These are phyloP conservation scores for Groenewaldozyma auringiensis DNA, from an alignment of 1,139 yeast species.

Conservation along the genomic window DNA sequence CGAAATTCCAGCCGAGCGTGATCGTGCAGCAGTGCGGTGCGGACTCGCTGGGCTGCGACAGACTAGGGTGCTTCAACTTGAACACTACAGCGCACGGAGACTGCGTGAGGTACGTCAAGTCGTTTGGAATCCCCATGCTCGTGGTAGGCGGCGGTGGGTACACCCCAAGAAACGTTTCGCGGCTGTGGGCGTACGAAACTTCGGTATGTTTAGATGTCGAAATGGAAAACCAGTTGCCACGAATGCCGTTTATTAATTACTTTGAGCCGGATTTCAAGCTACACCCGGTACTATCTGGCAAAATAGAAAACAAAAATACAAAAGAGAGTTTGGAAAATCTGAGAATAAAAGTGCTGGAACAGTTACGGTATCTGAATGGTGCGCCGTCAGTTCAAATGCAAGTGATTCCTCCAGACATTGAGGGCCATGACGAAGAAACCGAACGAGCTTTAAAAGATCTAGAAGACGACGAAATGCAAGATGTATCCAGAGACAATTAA, in stretches of 20 bases:
- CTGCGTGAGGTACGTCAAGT: conserved; percentile 78
- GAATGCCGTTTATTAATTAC: conserved; percentile 75
- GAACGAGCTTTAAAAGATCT: conserved; percentile 38
- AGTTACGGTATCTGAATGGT: conserved; percentile 69
- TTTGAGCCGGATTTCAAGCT: conserved; percentile 89
- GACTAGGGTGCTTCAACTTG: conserved; percentile 87
- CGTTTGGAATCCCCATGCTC: conserved; percentile 81
- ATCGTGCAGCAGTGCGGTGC: conserved; percentile 97
- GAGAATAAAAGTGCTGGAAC: conserved; percentile 69
- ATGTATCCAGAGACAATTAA: not conserved
- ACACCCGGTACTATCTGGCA: conserved; percentile 84
- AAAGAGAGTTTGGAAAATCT: conserved; percentile 79
- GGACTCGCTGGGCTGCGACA: conserved; percentile 87
- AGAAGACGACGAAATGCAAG: conserved; percentile 13
- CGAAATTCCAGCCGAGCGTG: conserved; percentile 80
- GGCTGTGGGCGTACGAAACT: conserved; percentile 95
- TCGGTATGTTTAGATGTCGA: conserved; percentile 75
- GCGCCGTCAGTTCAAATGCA: conserved; percentile 96
- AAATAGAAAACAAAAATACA: conserved; percentile 80
- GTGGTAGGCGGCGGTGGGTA: conserved; percentile 98
- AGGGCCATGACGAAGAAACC: conserved; percentile 56
- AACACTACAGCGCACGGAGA: conserved; percentile 92
- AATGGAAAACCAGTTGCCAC: conserved; percentile 59
- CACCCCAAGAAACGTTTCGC: conserved; percentile 89
- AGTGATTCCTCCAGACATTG: conserved; percentile 77